Evolutionary conservation across 306 rosid species (phyloP).

Genomic region (Malus sieversii): DNA sequence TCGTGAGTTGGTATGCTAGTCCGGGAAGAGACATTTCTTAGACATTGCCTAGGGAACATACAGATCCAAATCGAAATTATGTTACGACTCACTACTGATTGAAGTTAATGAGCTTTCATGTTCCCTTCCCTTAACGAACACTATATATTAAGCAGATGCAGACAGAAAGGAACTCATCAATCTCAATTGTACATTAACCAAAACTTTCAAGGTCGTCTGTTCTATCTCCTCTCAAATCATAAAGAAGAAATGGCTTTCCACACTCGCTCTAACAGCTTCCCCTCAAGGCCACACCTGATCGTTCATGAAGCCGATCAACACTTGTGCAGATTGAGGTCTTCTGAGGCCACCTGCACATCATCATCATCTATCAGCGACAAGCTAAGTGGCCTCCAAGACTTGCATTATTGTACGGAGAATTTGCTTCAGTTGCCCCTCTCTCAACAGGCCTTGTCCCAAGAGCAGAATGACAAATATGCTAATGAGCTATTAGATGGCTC

Average conservation of each 20-base stretch:
- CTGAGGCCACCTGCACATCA: slow-evolving; percentile 13
- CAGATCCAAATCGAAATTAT: slow-evolving; percentile 19
- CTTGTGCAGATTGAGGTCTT: slow-evolving; percentile 18
- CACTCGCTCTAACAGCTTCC: slow-evolving; percentile 26
- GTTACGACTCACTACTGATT: slow-evolving; percentile 1
- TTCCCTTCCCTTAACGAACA: slow-evolving; percentile 1
- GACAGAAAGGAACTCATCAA: background rate
- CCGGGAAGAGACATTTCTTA: slow-evolving; percentile 6
- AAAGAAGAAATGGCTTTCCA: slow-evolving; percentile 8
- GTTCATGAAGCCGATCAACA: slow-evolving; percentile 7
- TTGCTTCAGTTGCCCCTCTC: slow-evolving; percentile 20
- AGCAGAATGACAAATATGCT: background rate
- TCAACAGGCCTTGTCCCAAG: slow-evolving; percentile 6
- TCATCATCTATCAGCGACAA: slow-evolving; percentile 13
- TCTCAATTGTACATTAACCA: background rate
- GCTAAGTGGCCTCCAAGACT: slow-evolving; percentile 13
- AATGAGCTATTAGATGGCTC: no score
- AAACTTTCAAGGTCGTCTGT: background rate
- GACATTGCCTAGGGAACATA: slow-evolving; percentile 6
- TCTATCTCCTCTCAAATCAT: background rate
- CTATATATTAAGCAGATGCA: background rate
- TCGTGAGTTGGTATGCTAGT: slow-evolving; percentile 20
- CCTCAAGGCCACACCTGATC: slow-evolving; percentile 24
- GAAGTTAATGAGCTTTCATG: slow-evolving; percentile 20
- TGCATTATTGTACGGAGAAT: slow-evolving; percentile 23